These are phyloP conservation scores for Aureobasidium zeae DNA, from an alignment of 2,329 filamentous ascomycete genomes.

Conservation along the genomic window DNA sequence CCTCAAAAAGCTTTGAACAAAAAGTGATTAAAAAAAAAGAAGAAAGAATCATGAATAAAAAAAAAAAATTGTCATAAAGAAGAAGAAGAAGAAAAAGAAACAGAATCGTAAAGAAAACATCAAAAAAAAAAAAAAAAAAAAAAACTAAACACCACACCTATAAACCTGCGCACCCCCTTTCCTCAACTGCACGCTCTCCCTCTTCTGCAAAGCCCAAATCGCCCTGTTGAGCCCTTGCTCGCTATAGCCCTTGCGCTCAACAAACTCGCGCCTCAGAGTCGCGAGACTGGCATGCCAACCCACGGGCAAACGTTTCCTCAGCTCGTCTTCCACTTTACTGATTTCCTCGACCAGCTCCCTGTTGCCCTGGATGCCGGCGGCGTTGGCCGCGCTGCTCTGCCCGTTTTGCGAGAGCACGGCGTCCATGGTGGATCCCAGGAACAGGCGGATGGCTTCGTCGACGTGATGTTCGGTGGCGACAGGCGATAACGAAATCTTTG, in stretches of 20 bases:
- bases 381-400: conserved; percentile 51
- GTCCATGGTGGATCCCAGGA: conserved; percentile 96
- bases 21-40: no score
- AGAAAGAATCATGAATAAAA: no score
- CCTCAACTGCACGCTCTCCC: conserved; percentile 76
- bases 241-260: conserved; percentile 80
- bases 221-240: conserved; percentile 80
- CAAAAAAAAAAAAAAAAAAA: no score
- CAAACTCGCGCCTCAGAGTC: conserved; percentile 80
- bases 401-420: conserved; percentile 51
- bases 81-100: no score
- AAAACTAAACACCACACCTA: conserved; percentile 29
- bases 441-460: conserved; percentile 92
- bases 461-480: conserved; percentile 86
- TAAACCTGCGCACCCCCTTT: conserved; percentile 69
- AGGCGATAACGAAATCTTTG: conserved; percentile 78
- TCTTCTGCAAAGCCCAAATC: conserved; percentile 72
- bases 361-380: conserved; percentile 64
- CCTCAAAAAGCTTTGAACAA: no score
- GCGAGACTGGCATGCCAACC: conserved; percentile 91
- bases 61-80: no score
- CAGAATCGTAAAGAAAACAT: no score
- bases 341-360: conserved; percentile 89
- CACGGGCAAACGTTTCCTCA: conserved; percentile 74
- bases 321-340: conserved; percentile 74